Evolutionary conservation across 106 monocot genomes (phyloP).

Genomic region (Dactylorhiza incarnata): DNA sequence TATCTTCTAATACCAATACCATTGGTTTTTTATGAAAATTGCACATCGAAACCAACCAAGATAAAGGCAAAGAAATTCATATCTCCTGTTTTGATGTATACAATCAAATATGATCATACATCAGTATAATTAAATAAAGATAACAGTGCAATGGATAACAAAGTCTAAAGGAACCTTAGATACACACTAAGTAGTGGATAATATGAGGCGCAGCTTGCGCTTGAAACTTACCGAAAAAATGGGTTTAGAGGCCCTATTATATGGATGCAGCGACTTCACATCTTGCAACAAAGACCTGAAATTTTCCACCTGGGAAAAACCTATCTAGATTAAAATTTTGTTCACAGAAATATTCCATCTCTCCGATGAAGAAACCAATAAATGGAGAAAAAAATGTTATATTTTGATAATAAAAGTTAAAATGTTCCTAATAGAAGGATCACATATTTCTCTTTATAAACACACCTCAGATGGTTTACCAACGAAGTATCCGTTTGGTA

Average conservation of each 20-base stretch:
- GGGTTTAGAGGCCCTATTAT: constrained; percentile 49
- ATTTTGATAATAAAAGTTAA: not conserved
- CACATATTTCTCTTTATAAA: constrained; percentile 5
- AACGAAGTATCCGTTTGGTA: constrained; percentile 46
- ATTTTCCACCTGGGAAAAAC: constrained; percentile 29
- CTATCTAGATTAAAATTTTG: constrained; percentile 1
- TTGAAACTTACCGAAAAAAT: constrained; percentile 63
- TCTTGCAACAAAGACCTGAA: constrained; percentile 35
- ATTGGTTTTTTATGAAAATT: not conserved
- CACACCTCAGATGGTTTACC: constrained; percentile 52
- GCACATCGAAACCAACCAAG: not conserved
- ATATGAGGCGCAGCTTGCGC: not conserved
- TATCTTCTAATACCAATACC: not conserved
- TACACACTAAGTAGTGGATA: not conserved
- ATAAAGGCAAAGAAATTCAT: not conserved
- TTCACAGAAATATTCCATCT: not conserved
- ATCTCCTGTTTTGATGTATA: not conserved
- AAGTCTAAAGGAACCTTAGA: not conserved
- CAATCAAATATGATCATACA: not conserved
- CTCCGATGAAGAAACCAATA: constrained; percentile 2
- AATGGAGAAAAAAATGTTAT: not conserved
- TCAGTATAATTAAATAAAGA: not conserved
- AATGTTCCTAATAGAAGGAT: not conserved
- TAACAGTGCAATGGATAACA: not conserved
- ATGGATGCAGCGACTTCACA: constrained; percentile 52